Conservation (phyloP, 768 basidiomycete species). For the Podaxis pistillaris region DNA sequence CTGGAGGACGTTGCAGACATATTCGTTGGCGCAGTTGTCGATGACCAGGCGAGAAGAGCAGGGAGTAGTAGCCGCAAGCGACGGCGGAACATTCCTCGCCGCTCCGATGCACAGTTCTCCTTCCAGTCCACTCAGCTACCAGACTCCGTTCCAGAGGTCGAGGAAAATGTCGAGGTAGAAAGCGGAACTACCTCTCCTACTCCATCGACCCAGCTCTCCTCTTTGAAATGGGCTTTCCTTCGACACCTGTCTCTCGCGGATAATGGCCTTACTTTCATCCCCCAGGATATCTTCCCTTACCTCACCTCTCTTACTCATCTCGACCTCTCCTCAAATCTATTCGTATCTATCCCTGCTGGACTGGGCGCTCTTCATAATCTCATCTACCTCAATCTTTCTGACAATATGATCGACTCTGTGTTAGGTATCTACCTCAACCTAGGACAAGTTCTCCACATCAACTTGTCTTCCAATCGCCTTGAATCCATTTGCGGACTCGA, state of each 20-base stretch:
- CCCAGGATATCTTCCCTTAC: slow-evolving; percentile 61
- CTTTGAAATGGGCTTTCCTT: slow-evolving; percentile 72
- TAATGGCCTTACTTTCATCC: slow-evolving; percentile 79
- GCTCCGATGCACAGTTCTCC: slow-evolving; percentile 6
- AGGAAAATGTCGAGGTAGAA: slow-evolving; percentile 22
- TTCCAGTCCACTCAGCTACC: slow-evolving; percentile 17
- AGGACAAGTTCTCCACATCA: slow-evolving; percentile 73
- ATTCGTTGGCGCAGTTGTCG: slow-evolving; percentile 75
- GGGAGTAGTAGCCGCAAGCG: slow-evolving; percentile 50
- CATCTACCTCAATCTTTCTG: slow-evolving; percentile 87
- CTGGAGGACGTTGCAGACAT: slow-evolving; percentile 79
- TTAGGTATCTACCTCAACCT: slow-evolving; percentile 82
- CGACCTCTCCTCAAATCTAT: slow-evolving; percentile 88
- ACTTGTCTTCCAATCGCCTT: slow-evolving; percentile 83
- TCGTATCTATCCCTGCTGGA: slow-evolving; percentile 83
- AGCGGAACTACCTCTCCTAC: slow-evolving; percentile 26
- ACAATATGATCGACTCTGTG: slow-evolving; percentile 97
- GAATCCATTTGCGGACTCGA: slow-evolving; percentile 96
- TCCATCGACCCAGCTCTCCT: slow-evolving; percentile 41
- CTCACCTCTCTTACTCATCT: slow-evolving; percentile 77
- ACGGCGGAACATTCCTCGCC: slow-evolving; percentile 38
- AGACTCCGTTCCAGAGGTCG: slow-evolving; percentile 24
- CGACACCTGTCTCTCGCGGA: slow-evolving; percentile 75
- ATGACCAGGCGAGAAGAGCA: slow-evolving; percentile 66
- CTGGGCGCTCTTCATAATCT: slow-evolving; percentile 76